Base-by-base conservation (phyloP, 768 basidiomycete genomes). In the Boletus barrowsii region DNA sequence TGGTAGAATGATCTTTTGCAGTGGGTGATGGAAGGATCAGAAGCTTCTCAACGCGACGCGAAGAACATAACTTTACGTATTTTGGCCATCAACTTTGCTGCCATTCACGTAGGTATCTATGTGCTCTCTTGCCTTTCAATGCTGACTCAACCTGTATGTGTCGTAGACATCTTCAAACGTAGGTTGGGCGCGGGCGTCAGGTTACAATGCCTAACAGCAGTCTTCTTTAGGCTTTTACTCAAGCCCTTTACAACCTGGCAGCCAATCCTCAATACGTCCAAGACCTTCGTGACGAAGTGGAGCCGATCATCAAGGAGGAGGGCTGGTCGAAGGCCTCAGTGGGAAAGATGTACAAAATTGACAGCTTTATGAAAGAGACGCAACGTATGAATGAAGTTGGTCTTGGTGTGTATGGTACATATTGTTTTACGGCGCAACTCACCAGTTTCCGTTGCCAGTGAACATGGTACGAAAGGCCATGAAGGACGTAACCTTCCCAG, bases 21-120 rank as follows among this genome's bases (percentile, higher is more conserved):
- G 4, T 76, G 74, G 72, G 24, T 72, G 10, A 59, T 74, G 29
- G 65, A 68, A 10, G 65, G 58, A 7, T 64, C 66, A 1, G 35
- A 55, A 2, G 53, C 54, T 33, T 24, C 56, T 32, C 52, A 67
- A 22, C n/a, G 51, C 30, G 22, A 60, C 5, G n/a, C 49, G 5
- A 43, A 52, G 18, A 22, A 73, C 64, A 47, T 76, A 61, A 39
- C 53, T 1, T 29, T 17, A 5, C 56, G 60, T 22, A 15, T 67
- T 0, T 40, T 67, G 24, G 47, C 26, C 10, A 18, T 57, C 35
- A 67, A 64, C 49, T 61, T 61, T 35, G 68, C 66, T 10, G 65
- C 64, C 0, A 50, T 68, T 24, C 63, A 63, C 42, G 68, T 18
- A 46, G 11, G 60, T 54, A 13, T 13, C 30, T 4, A 1, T 14